Evolutionary conservation across 2,329 filamentous ascomycete species (phyloP).

Genomic region (Diaporthe citrichinensis): DNA sequence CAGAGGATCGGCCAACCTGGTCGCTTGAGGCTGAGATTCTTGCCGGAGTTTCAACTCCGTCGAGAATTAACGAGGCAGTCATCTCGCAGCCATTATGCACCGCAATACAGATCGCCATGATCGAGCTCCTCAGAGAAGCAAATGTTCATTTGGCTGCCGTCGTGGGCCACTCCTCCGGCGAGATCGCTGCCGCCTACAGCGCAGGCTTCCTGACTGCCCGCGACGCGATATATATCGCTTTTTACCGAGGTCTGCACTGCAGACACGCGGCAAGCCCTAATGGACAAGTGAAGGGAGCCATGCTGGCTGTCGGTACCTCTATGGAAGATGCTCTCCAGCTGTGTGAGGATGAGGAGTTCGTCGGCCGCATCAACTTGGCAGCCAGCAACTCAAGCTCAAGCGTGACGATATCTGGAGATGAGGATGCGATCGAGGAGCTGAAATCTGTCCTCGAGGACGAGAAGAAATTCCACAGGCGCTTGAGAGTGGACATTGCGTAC

Average conservation of each 20-base stretch:
- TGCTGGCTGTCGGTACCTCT: conserved; percentile 24
- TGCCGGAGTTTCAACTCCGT: background rate
- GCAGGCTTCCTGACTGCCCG: conserved; percentile 27
- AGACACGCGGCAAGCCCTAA: background rate
- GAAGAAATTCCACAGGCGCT: conserved; percentile 48
- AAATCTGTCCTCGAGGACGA: conserved; percentile 45
- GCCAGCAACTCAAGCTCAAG: conserved; percentile 49
- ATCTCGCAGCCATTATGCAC: conserved; percentile 50
- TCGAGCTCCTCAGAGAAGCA: conserved; percentile 49
- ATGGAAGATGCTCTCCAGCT: conserved; percentile 42
- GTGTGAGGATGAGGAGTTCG: conserved; percentile 40
- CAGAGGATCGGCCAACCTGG: conserved; percentile 29
- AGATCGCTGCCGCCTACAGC: conserved; percentile 37
- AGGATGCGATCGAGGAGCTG: conserved; percentile 47
- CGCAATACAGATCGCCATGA: conserved; percentile 55
- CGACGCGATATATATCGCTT: conserved; percentile 47
- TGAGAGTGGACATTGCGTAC: conserved; percentile 57
- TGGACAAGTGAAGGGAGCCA: background rate
- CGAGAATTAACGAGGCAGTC: conserved; percentile 32
- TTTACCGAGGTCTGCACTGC: conserved; percentile 42
- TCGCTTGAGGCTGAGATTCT: conserved; percentile 32
- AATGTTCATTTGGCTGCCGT: conserved; percentile 46
- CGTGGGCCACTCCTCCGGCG: conserved; percentile 48
- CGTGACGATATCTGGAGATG: conserved; percentile 49
- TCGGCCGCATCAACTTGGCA: conserved; percentile 45